Conservation (phyloP, 129 eudicot species). For the Oenanthe sinensis region DNA sequence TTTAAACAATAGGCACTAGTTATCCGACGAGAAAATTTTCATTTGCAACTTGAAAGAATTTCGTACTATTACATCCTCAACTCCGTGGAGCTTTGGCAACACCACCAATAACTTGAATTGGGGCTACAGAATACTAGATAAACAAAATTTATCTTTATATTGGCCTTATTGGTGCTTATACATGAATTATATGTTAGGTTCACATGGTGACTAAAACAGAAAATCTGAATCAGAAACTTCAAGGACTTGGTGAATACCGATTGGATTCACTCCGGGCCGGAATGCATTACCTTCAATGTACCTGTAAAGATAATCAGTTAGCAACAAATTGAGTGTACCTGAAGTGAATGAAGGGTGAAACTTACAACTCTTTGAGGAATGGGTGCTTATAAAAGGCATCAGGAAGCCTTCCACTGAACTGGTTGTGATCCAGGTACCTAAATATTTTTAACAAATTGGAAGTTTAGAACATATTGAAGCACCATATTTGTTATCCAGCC, state of each 20-base stretch:
- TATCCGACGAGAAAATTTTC: not conserved
- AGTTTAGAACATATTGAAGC: not conserved
- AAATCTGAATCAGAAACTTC: conserved; percentile 90
- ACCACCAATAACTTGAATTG: conserved; percentile 1
- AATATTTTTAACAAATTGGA: not conserved
- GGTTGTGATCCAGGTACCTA: conserved; percentile 98
- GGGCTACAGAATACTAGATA: conserved; percentile 14
- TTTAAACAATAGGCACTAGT: too few species aligned
- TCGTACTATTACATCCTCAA: not conserved
- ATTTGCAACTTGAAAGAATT: not conserved
- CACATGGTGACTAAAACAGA: conserved; percentile 30
- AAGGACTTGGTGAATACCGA: conserved; percentile 85
- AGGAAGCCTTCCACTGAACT: conserved; percentile 87
- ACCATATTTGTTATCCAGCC: not conserved
- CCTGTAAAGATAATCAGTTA: conserved; percentile 39
- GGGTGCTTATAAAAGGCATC: conserved; percentile 95
- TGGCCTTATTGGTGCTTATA: not conserved
- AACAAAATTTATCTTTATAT: not conserved
- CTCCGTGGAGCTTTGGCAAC: not conserved
- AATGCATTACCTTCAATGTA: conserved; percentile 92
- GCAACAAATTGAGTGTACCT: conserved; percentile 3
- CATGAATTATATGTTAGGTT: not conserved
- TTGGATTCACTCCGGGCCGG: conserved; percentile 76
- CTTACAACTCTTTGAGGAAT: conserved; percentile 87
- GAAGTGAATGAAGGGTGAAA: not conserved